Conservation (phyloP, 2,329 filamentous ascomycete genomes). For the Lojkania enalia region DNA sequence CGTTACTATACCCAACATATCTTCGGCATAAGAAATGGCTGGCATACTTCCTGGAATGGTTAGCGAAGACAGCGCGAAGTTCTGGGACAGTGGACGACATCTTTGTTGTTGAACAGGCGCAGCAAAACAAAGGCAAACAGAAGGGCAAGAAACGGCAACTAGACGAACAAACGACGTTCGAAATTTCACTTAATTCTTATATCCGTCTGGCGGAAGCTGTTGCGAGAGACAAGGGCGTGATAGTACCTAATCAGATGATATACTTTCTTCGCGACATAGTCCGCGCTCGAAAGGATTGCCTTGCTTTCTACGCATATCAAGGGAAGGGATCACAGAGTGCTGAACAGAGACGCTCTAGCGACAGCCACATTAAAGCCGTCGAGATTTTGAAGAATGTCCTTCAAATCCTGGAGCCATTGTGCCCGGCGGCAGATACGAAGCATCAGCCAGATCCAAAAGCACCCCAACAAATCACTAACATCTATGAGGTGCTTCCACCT, state of each 20-base stretch:
- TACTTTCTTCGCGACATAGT: constrained; percentile 16
- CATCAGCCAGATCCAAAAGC: background rate
- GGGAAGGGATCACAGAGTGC: constrained; percentile 7
- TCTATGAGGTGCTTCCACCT: background rate
- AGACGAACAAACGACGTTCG: background rate
- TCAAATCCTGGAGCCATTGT: background rate
- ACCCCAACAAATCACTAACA: background rate
- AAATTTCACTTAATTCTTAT: constrained; percentile 8
- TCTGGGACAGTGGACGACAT: constrained; percentile 14
- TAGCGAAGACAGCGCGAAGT: constrained; percentile 14
- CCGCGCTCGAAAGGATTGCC: constrained; percentile 15
- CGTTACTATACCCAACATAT: constrained; percentile 13
- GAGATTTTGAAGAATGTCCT: constrained; percentile 10
- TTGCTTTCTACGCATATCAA: constrained; percentile 15
- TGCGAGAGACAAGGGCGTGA: background rate
- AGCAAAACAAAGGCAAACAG: background rate
- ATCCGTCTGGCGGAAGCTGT: constrained; percentile 8
- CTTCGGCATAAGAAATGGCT: constrained; percentile 13
- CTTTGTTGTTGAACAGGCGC: background rate
- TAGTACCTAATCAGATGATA: constrained; percentile 11
- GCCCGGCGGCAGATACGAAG: background rate
- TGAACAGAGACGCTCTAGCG: background rate
- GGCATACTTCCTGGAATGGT: constrained; percentile 16
- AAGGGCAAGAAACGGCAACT: constrained; percentile 4
- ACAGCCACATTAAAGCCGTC: constrained; percentile 13